Evolutionary conservation across 176 grass and related monocot species (phyloP), one percentile per base, ranked within the genome.

Genomic region (Lolium multiflorum): DNA sequence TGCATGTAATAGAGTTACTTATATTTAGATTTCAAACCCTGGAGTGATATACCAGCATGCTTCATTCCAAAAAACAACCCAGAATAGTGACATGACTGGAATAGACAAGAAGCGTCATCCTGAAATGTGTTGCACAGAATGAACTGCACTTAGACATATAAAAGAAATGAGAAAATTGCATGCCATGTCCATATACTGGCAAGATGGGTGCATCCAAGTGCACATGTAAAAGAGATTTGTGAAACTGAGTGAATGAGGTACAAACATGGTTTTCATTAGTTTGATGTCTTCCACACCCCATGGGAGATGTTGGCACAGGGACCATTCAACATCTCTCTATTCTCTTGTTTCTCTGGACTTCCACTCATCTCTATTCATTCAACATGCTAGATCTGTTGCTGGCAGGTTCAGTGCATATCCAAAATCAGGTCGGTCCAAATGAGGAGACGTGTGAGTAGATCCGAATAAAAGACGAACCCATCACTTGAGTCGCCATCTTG

Each of bases 131-230:
- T 47, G n/a, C 78, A 64, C 56, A 43, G 17, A 28, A 65, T 65
- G 54, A 80, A 28, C 7, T 28, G 21, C 35, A 62, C 11, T 21
- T 4, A 39, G 43, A 61, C 56, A 44, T 37, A 7, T 58, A 58
- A 58, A 58, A 58, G 17, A 58, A 58, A 58, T 58, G 55, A n/a
- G 55, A 58, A 58, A 58, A 58, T 58, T 58, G 55, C 55, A 58
- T n/a, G 1, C 2, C 55, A 18, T 58, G 55, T 58, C 55, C 18
- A 58, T 58, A n/a, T 58, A n/a, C 55, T 58, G 18, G 55, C 55
- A 58, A 58, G 55, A 7, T 58, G 55, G 55, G 5, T 18, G 55
- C 18, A 58, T 20, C 18, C 55, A 58, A 58, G 55, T 58, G 6
- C 55, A 58, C 55, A 18, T 58, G 55, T 58, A 58, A 58, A 21